Evolutionary conservation across 495 filamentous ascomycete species (phyloP).

Genomic region (Cercophora sp.): DNA sequence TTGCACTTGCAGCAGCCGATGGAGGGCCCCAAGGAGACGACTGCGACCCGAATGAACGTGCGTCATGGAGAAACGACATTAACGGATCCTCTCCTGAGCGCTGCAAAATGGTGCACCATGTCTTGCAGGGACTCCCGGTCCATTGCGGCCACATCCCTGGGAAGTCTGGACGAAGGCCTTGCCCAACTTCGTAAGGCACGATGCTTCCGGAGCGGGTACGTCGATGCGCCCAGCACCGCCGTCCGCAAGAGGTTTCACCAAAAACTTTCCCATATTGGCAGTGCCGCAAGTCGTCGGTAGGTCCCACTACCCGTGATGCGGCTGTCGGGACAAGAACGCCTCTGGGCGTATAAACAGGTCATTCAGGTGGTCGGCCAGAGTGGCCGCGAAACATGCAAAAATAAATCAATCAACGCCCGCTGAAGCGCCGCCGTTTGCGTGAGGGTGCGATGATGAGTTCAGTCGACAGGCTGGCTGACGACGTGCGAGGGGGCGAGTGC

Average conservation of each 20-base stretch:
- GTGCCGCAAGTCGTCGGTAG: constrained; percentile 1
- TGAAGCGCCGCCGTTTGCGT: not conserved
- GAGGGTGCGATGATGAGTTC: constrained; percentile 7
- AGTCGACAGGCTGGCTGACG: constrained; percentile 3
- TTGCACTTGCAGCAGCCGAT: constrained; percentile 7
- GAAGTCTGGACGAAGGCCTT: too few species aligned
- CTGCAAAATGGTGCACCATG: not conserved
- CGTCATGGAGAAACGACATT: constrained; percentile 14
- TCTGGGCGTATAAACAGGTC: not conserved
- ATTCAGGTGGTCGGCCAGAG: not conserved
- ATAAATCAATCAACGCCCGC: not conserved
- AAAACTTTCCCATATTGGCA: not conserved
- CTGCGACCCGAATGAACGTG: constrained; percentile 4
- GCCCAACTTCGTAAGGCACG: not conserved
- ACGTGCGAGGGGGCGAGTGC: not conserved
- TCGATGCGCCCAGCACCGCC: constrained; percentile 1
- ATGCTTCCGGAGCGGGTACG: not conserved
- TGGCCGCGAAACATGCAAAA: too few species aligned
- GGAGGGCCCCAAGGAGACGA: not conserved
- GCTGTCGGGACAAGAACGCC: not conserved
- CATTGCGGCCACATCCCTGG: too few species aligned
- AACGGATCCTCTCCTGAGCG: not conserved
- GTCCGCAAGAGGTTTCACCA: constrained; percentile 15
- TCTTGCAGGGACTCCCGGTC: not conserved
- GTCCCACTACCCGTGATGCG: not conserved